phyloP scores from a whole-genome alignment of 257 asterid species.

The Voacanga thouarsii region DNA sequence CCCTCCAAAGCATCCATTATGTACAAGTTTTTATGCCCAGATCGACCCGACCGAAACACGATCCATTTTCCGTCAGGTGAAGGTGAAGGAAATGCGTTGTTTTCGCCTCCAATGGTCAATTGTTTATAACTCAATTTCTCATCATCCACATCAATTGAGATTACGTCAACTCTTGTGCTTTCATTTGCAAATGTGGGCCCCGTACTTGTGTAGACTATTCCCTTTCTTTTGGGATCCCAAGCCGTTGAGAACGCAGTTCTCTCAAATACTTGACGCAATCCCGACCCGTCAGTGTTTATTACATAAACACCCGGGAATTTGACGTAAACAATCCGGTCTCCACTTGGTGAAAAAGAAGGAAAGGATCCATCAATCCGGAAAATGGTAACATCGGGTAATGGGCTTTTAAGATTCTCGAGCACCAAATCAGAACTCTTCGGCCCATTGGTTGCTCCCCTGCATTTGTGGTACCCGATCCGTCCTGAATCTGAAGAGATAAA shows the following conservation, averaged over 20 bases:
- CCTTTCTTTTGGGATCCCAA: constrained; percentile 84
- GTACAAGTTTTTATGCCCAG: constrained; percentile 78
- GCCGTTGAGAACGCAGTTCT: constrained; percentile 58
- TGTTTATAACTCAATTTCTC: constrained; percentile 37
- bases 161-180: constrained; percentile 65
- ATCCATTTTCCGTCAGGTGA: constrained; percentile 93
- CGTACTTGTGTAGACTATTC: constrained; percentile 70
- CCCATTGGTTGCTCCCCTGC: constrained; percentile 49
- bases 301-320: constrained; percentile 59
- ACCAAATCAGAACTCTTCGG: constrained; percentile 31
- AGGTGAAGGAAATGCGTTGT: constrained; percentile 86
- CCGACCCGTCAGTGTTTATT: constrained; percentile 78
- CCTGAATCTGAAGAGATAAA: constrained; percentile 61
- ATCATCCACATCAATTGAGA: constrained; percentile 75
- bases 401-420: constrained; percentile 56
- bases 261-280: constrained; percentile 38
- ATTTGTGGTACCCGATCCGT: constrained; percentile 67
- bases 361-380: constrained; percentile 75
- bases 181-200: constrained; percentile 75
- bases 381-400: constrained; percentile 49
- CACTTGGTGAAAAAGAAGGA: constrained; percentile 79
- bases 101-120: constrained; percentile 58
- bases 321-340: constrained; percentile 62
- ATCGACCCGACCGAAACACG: constrained; percentile 81
- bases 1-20: constrained; percentile 82